These are phyloP conservation scores for Populus tomentosa DNA, from an alignment of 441 rosid genomes.

Conservation along the genomic window DNA sequence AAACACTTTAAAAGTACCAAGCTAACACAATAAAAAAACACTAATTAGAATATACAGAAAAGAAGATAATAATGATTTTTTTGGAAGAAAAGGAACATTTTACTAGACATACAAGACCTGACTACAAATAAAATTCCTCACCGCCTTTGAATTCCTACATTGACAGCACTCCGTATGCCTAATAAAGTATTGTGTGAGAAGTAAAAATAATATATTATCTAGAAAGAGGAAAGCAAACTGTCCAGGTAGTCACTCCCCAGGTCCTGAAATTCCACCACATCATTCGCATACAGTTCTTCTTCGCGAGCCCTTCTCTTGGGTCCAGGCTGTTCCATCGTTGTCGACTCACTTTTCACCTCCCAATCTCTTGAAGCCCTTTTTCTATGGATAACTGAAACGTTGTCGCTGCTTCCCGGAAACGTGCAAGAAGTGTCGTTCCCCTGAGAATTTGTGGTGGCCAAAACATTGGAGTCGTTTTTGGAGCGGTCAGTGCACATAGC, in stretches of 20 bases:
- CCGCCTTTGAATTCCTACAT: background rate
- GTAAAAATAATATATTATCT: background rate
- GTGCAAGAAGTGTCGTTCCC: conserved; percentile 1
- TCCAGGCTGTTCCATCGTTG: conserved; percentile 27
- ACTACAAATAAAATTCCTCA: background rate
- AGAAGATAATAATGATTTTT: too few species aligned
- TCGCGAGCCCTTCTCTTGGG: conserved; percentile 28
- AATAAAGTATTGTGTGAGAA: too few species aligned
- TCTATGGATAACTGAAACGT: conserved; percentile 2
- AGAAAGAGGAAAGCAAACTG: conserved; percentile 48
- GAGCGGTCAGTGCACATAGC: conserved; percentile 27
- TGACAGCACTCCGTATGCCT: background rate
- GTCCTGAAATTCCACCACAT: conserved; percentile 55
- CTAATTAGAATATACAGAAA: too few species aligned
- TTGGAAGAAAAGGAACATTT: too few species aligned
- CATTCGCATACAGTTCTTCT: conserved; percentile 25
- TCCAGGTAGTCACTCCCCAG: conserved; percentile 72
- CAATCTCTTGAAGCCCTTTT: conserved; percentile 42
- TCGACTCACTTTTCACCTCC: conserved; percentile 9
- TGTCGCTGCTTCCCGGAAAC: conserved; percentile 4
- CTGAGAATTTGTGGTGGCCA: conserved; percentile 2
- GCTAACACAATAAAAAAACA: too few species aligned
- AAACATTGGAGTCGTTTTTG: conserved; percentile 6
- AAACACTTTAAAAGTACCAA: too few species aligned
- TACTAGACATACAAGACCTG: too few species aligned